Percentiles rank a stretch among this genome's conserved stretches.
Conservation (phyloP, 2,329 filamentous ascomycete species). For the Byssothecium circinans region DNA sequence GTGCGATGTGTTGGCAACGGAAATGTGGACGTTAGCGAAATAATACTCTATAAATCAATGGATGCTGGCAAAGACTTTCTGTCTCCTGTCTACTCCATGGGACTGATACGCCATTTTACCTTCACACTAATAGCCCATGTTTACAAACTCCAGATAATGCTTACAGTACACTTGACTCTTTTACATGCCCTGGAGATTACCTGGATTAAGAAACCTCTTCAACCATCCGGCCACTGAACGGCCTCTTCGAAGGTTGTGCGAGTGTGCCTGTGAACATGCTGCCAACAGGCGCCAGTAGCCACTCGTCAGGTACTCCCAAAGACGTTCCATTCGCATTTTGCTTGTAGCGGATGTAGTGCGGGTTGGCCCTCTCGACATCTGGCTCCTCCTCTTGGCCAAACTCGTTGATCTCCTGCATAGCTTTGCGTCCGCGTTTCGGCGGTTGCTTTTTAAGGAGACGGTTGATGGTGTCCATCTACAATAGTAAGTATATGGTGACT, state of each 20-base stretch:
- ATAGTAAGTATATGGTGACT: conserved; percentile 15
- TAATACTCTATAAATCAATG: too few relatives aligned
- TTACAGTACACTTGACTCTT: too few relatives aligned
- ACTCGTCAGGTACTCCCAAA: conserved; percentile 68
- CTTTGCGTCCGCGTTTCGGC: conserved; percentile 63
- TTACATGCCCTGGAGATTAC: background rate
- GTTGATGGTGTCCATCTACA: conserved; percentile 85
- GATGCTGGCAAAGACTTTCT: too few relatives aligned
- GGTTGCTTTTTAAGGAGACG: conserved; percentile 85
- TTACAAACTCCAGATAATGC: too few relatives aligned
- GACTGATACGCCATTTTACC: too few relatives aligned
- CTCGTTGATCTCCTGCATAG: conserved; percentile 50
- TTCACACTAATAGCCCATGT: too few relatives aligned
- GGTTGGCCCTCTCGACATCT: conserved; percentile 54
- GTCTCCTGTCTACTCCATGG: too few relatives aligned
- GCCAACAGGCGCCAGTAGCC: conserved; percentile 65
- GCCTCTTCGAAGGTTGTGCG: conserved; percentile 24
- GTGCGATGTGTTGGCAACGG: too few relatives aligned
- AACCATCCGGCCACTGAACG: conserved; percentile 40
- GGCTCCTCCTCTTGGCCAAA: conserved; percentile 54
- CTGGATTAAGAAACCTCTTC: conserved; percentile 37
- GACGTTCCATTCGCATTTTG: conserved; percentile 63
- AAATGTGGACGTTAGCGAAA: too few relatives aligned
- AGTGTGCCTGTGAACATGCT: conserved; percentile 53
- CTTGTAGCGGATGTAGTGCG: conserved; percentile 70